A percentile compares a stretch with the other conserved stretches of the same genome.
Conservation (phyloP, 2,329 filamentous ascomycete species). For the Nemania sp. region DNA sequence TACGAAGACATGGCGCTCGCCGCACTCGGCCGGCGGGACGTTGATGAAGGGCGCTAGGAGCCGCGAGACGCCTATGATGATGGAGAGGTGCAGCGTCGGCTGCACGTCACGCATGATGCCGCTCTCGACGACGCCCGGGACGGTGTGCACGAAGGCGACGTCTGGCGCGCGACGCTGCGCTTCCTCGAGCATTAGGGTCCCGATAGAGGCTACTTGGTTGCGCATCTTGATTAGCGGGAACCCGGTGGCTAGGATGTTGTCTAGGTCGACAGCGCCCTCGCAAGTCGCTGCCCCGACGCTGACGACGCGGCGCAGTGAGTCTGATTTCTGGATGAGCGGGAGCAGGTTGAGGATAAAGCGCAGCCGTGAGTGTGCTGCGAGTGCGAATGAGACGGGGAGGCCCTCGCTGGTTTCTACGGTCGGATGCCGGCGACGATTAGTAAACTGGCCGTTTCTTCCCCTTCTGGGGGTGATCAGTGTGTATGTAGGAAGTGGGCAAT, state of each 20-base stretch:
- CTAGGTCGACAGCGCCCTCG: conserved; percentile 29
- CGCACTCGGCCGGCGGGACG: conserved; percentile 46
- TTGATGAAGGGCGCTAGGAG: conserved; percentile 31
- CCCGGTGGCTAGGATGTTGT: conserved; percentile 30
- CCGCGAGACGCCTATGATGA: conserved; percentile 20
- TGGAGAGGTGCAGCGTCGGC: conserved; percentile 8
- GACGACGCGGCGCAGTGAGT: conserved; percentile 31
- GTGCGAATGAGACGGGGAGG: conserved; percentile 5
- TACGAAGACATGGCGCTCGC: conserved; percentile 53
- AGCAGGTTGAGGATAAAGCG: conserved; percentile 30
- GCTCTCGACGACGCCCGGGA: conserved; percentile 40
- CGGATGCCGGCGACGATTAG: background rate
- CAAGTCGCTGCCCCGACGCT: conserved; percentile 29
- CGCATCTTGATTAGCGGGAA: conserved; percentile 31
- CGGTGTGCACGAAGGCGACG: conserved; percentile 39
- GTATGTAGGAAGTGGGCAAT: background rate
- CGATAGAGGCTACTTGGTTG: conserved; percentile 35
- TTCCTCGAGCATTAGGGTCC: conserved; percentile 35
- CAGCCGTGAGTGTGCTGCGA: conserved; percentile 9
- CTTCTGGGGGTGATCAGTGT: background rate
- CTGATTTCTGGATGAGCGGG: conserved; percentile 15
- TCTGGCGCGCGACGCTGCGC: conserved; percentile 34
- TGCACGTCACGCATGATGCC: conserved; percentile 37
- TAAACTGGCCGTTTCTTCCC: background rate
- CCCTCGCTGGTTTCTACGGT: conserved; percentile 31